Evolutionary conservation across 305 asterid genomes (phyloP), one percentile per base, ranked within the genome.

Genomic region (Solanum hybrid): DNA sequence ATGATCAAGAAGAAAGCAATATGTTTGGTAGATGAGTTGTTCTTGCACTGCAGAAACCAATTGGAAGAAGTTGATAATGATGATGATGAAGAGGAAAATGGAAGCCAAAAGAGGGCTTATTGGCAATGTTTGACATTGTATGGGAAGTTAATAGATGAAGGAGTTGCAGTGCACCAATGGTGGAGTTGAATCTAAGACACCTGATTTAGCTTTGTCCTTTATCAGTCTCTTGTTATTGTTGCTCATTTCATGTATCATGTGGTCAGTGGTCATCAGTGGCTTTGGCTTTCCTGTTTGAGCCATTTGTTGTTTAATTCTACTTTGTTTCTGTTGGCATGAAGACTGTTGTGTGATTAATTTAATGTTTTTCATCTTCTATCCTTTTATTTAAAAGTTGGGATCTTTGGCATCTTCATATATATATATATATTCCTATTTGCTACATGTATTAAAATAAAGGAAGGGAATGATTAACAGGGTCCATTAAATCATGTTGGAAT

Each of bases 81-180:
- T 88, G 92, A 22, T 73, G 91, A 31, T 85, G 91, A 33, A 27
- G 94, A 90, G 39, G 93, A 82, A 73, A 90, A 87, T 17, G 89
- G 92, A 77, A 93, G 93, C 92, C 87, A 27, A 32, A 92, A 87
- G 91, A 96, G 95, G 90, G 95, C 97, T 41, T 96, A 96, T 90
- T 96, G 98, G 99, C 95, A 95, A 73, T 96, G 98, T 79, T 93
- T 96, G 91, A 93, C 93, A 38, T 89, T 95, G 92, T 95, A 96
- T 89, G 99, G 99, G 27, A 92, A 93, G 72, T 93, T 96, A 87
- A 95, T 92, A 88, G 99, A 96, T 89, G 94, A 94, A 57, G 98
- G 98, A 31, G 90, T 95, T 92, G 98, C 98, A 11, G 97, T 95
- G 89, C 99, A 96, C 70, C 98, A 96, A 88, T 96, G 97, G 97